Evolutionary conservation across 768 basidiomycete species (phyloP), one percentile per base, ranked within the genome.

Genomic region (Lyophyllum shimeji): DNA sequence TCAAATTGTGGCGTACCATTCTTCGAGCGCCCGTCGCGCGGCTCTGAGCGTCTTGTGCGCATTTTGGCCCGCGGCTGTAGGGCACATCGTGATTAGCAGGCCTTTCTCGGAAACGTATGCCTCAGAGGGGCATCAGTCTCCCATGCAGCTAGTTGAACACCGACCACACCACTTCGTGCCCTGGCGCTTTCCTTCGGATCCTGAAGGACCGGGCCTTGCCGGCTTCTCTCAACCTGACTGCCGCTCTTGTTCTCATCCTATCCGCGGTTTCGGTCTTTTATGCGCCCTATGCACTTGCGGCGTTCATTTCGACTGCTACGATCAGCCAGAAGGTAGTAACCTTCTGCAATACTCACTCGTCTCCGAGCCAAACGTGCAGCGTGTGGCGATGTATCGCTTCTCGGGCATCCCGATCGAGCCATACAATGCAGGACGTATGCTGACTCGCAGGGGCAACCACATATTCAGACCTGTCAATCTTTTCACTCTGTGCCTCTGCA

Each of bases 251-350:
- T 67, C 70, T 13, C 74, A 72, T 23, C 60, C 69, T 12, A 80
- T 93, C 43, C 65, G 68, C 40, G 90, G 85, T n/a, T 90, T 89
- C 63, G 87, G 85, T 5, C 71, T 95, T 6, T 68, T 85, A 11
- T 93, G 91, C 63, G 79, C 86, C 0, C 78, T 86, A 47, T 92
- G 91, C 69, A 75, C 81, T 66, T 87, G 83, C 56, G 71, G 77
- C 1, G 82, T 90, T 7, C 92, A 95, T 68, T 82, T 90, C 55
- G 83, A 86, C 59, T 95, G 92, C 71, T 92, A 90, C 62, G 84
- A 89, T 60, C 77, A 84, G 56, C 81, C 84, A 6, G 80, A 82
- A 47, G 89, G 88, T 23, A 85, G 80, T 60, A 75, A 80, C 55
- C 68, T 83, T 55, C 66, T 78, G 6, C 78, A 86, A 59, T 89